Percentiles rank a stretch among this genome's conserved stretches.
Conservation (phyloP, 192 early-diverging fungal genomes). For the Mortierella claussenii region DNA sequence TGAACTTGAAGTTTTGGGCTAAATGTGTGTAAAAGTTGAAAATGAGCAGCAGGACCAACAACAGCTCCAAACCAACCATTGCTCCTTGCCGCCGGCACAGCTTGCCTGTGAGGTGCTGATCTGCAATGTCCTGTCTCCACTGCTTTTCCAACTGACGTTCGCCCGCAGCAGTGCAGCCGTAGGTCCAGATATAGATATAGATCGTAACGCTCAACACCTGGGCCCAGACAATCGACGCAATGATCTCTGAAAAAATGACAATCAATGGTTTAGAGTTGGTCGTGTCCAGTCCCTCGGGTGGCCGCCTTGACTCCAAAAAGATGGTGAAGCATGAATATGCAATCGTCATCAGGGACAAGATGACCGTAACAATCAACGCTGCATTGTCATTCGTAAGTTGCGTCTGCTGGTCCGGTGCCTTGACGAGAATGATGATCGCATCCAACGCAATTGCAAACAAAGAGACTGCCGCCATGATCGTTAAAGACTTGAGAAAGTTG, state of each 20-base stretch:
- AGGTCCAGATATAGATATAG: conserved; percentile 53
- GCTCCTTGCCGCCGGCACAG: conserved; percentile 45
- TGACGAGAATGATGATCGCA: conserved; percentile 25
- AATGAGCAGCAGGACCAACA: conserved; percentile 38
- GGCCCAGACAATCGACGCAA: conserved; percentile 46
- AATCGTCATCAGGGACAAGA: conserved; percentile 34
- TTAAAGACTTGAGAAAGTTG: conserved; percentile 32
- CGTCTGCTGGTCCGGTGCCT: conserved; percentile 10
- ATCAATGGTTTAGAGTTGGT: conserved; percentile 42
- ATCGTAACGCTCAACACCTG: conserved; percentile 37
- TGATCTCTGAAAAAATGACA: conserved; percentile 50
- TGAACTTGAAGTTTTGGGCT: conserved; percentile 42
- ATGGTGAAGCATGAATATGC: conserved; percentile 51
- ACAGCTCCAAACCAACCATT: conserved; percentile 46
- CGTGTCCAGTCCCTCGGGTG: conserved; percentile 39
- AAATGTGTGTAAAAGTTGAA: conserved; percentile 53
- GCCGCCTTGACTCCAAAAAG: conserved; percentile 46
- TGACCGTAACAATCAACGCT: conserved; percentile 25
- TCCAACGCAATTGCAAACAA: conserved; percentile 42
- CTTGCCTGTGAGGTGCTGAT: conserved; percentile 4
- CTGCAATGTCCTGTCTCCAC: conserved; percentile 21
- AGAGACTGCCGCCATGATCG: conserved; percentile 29
- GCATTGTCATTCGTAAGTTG: conserved; percentile 36
- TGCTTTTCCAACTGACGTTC: conserved; percentile 5
- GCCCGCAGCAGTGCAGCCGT: conserved; percentile 26